phyloP scores from a whole-genome alignment of 2,329 filamentous ascomycete species.

The Camillea tinctor region DNA sequence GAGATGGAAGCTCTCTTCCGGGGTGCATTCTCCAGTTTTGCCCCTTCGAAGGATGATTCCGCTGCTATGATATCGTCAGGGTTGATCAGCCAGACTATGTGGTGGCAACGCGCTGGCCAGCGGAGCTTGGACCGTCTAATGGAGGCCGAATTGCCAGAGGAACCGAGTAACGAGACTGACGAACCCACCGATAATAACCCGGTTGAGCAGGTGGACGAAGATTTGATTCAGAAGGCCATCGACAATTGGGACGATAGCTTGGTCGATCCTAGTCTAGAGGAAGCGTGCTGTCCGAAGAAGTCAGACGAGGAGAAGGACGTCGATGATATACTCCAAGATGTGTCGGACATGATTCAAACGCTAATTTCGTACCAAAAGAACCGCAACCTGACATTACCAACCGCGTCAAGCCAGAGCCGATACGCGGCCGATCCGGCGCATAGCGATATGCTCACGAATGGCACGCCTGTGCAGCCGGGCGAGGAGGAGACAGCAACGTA shows the following conservation, averaged over 20 bases:
- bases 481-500: conserved; percentile 63
- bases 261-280: conserved; percentile 58
- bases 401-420: conserved; percentile 54
- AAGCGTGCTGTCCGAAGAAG: conserved; percentile 50
- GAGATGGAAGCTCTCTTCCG: conserved; percentile 75
- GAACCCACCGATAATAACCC: conserved; percentile 27
- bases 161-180: conserved; percentile 35
- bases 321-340: conserved; percentile 69
- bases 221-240: conserved; percentile 52
- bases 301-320: conserved; percentile 57
- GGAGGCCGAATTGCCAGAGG: conserved; percentile 44
- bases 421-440: conserved; percentile 61
- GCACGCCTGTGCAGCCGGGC: conserved; percentile 65
- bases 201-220: conserved; percentile 47
- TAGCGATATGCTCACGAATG: conserved; percentile 66
- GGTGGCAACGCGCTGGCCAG: conserved; percentile 73
- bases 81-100: conserved; percentile 62
- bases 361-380: conserved; percentile 77
- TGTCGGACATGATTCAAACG: conserved; percentile 74
- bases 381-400: conserved; percentile 68
- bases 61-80: conserved; percentile 67
- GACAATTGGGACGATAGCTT: conserved; percentile 57
- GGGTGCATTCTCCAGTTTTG: conserved; percentile 77
- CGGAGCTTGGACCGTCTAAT: conserved; percentile 65
- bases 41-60: conserved; percentile 71